A percentile compares a stretch with the other conserved stretches of the same genome.
phyloP scores from a whole-genome alignment of 2,329 filamentous ascomycete species.

The Aspergillus ruber region DNA sequence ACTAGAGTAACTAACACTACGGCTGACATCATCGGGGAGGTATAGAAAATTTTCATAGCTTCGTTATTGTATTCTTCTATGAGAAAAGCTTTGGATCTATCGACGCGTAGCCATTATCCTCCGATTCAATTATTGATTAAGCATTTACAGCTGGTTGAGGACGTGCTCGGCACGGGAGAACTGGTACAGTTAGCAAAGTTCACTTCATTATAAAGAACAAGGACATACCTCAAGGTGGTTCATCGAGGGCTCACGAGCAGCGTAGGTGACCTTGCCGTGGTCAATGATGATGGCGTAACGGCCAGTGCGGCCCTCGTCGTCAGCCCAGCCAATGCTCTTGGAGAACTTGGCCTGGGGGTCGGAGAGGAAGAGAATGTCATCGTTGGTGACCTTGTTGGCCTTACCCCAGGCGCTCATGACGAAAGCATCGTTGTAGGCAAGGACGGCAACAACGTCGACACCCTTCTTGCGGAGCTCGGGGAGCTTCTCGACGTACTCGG shows the following conservation, averaged over 20 bases:
- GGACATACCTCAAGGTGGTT: slow-evolving; percentile 35
- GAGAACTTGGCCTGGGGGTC: slow-evolving; percentile 69
- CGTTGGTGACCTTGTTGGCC: slow-evolving; percentile 70
- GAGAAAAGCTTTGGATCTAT: slow-evolving; percentile 3
- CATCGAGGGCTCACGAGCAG: slow-evolving; percentile 60
- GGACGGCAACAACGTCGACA: slow-evolving; percentile 73
- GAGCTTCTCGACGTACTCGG: slow-evolving; percentile 69
- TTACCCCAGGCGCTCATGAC: slow-evolving; percentile 90
- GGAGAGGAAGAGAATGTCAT: slow-evolving; percentile 70
- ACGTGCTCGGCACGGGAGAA: slow-evolving; percentile 35
- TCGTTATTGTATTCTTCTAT: slow-evolving; percentile 19
- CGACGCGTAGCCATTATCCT: slow-evolving; percentile 11
- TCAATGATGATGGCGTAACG: slow-evolving; percentile 77
- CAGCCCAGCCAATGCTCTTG: slow-evolving; percentile 69
- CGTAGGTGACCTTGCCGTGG: slow-evolving; percentile 76
- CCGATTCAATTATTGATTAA: slow-evolving; percentile 6
- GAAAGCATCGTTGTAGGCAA: slow-evolving; percentile 77
- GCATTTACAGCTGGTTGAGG: slow-evolving; percentile 31
- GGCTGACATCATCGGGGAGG: not conserved
- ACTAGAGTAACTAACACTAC: not conserved
- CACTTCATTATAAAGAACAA: not conserved
- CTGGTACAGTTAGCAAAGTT: slow-evolving; percentile 15
- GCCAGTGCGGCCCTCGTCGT: slow-evolving; percentile 64
- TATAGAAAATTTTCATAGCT: slow-evolving; percentile 11
- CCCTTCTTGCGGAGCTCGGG: slow-evolving; percentile 69